phyloP scores from a whole-genome alignment of 805 yeast species.

The Wickerhamiella shivajii region DNA sequence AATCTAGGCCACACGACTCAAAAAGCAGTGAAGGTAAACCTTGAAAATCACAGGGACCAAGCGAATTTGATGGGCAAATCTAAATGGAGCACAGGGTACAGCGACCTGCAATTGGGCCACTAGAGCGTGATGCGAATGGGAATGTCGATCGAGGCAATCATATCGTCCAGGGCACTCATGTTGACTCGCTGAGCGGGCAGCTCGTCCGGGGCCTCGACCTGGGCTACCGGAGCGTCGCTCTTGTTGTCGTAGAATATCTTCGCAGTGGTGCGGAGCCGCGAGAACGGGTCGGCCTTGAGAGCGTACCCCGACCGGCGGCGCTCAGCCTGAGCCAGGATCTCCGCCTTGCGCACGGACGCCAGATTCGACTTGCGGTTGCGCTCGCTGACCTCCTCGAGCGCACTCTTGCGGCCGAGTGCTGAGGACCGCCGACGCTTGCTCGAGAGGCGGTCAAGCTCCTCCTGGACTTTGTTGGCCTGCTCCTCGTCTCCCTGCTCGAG shows the following conservation, averaged over 20 bases:
- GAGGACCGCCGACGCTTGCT: conserved; percentile 6
- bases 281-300: conserved; percentile 55
- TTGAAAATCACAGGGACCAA: no score
- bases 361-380: conserved; percentile 75
- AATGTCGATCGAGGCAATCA: conserved; percentile 27
- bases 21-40: no score
- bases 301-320: conserved; percentile 29
- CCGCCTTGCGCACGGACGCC: conserved; percentile 66
- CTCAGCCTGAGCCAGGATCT: conserved; percentile 43
- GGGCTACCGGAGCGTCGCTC: conserved; percentile 6
- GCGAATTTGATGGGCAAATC: no score
- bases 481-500: conserved; percentile 29
- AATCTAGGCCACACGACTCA: no score
- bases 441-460: conserved; percentile 21
- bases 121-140: no score
- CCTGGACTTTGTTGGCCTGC: conserved; percentile 23
- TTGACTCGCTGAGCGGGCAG: conserved; percentile 11
- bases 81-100: no score
- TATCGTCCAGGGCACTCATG: conserved; percentile 23
- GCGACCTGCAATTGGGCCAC: no score
- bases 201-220: conserved; percentile 7
- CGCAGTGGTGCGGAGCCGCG: conserved; percentile 77
- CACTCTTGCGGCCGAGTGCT: not conserved
- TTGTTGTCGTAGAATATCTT: conserved; percentile 48
- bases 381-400: conserved; percentile 44